Conservation (phyloP, 2,329 filamentous ascomycete genomes). For the Arthrobotrys iridis region DNA sequence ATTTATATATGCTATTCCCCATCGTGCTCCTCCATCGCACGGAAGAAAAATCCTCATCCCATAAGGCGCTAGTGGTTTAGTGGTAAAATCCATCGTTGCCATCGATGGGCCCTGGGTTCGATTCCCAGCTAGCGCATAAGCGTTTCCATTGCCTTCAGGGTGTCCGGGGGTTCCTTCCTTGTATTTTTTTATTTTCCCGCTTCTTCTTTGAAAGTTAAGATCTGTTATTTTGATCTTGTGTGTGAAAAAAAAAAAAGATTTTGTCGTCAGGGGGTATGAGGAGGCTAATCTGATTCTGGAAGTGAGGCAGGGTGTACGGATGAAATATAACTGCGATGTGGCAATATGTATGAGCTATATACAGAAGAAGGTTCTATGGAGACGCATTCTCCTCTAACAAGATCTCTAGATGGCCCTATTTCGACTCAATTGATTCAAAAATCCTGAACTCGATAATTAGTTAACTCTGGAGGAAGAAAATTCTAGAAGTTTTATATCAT, state of each 20-base stretch:
- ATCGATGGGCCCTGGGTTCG: conserved; percentile 67
- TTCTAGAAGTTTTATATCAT: background rate
- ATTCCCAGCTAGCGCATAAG: conserved; percentile 59
- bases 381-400: too few relatives aligned
- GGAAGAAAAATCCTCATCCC: background rate
- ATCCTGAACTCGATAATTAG: too few relatives aligned
- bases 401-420: too few relatives aligned
- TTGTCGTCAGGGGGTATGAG: conserved; percentile 1
- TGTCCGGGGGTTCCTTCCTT: background rate
- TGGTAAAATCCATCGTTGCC: conserved; percentile 68
- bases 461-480: too few relatives aligned
- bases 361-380: too few relatives aligned
- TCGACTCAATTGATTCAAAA: too few relatives aligned
- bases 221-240: background rate
- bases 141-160: conserved; percentile 1
- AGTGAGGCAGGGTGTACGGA: background rate
- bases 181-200: background rate
- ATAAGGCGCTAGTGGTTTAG: conserved; percentile 63
- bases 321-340: too few relatives aligned
- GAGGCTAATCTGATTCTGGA: conserved; percentile 3
- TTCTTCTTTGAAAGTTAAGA: background rate
- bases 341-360: too few relatives aligned
- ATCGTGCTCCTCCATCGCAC: background rate
- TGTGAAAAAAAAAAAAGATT: background rate
- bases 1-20: conserved; percentile 16